phyloP scores from a whole-genome alignment of 2,329 filamentous ascomycete genomes.

The Gliomastix tumulicola region DNA sequence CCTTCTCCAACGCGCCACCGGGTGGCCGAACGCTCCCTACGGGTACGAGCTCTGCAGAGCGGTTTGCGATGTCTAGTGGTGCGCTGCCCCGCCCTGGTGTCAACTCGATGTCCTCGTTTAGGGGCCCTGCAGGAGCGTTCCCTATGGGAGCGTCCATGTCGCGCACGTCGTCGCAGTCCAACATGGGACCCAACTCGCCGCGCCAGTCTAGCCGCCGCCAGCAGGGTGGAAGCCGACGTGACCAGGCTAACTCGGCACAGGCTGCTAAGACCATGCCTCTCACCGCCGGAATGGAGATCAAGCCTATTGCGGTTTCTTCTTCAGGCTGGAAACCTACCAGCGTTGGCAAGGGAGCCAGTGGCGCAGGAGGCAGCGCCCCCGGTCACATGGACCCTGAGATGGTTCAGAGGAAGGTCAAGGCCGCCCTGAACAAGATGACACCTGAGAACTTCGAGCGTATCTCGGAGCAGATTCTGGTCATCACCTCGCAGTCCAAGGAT shows the following conservation, averaged over 20 bases:
- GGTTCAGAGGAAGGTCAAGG: conserved; percentile 98
- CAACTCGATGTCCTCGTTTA: conserved; percentile 29
- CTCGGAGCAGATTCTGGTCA: conserved; percentile 83
- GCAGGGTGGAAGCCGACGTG: conserved; percentile 58
- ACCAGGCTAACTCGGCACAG: conserved; percentile 56
- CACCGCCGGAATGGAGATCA: conserved; percentile 74
- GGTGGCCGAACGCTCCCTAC: conserved; percentile 54
- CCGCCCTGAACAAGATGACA: conserved; percentile 98
- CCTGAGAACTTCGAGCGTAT: conserved; percentile 98
- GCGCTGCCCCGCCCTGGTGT: conserved; percentile 38
- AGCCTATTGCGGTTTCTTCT: conserved; percentile 66
- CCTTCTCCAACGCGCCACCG: conserved; percentile 41
- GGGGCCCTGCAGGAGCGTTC: conserved; percentile 49
- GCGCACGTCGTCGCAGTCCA: conserved; percentile 54
- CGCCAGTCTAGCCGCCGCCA: conserved; percentile 57
- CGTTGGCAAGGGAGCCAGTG: conserved; percentile 37
- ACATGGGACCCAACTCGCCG: conserved; percentile 62
- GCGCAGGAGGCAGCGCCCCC: conserved; percentile 27
- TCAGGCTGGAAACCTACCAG: conserved; percentile 87
- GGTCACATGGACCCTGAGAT: conserved; percentile 76
- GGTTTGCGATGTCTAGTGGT: conserved; percentile 60
- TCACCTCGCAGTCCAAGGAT: conserved; percentile 91
- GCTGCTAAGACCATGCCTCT: conserved; percentile 86
- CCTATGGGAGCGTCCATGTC: conserved; percentile 56
- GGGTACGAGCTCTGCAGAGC: conserved; percentile 70